Conservation (phyloP, 2,329 filamentous ascomycete genomes). For the Chaetomiaceae sp. region DNA sequence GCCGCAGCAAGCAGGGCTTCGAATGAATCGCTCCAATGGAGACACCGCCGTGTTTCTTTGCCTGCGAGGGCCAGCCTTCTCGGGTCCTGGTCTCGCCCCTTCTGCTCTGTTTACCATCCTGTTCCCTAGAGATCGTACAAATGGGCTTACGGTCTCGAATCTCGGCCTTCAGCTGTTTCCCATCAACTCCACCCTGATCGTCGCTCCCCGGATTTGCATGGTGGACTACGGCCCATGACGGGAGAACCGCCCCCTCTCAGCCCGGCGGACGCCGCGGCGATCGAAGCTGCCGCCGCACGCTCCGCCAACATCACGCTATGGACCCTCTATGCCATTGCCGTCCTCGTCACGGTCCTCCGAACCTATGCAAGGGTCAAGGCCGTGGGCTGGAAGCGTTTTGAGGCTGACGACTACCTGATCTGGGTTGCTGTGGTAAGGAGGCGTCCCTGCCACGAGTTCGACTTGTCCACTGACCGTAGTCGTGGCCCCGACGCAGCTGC, state of each 20-base stretch:
- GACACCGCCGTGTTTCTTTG: no score
- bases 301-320: slow-evolving; percentile 34
- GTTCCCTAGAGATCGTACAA: no score
- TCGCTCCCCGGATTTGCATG: background rate
- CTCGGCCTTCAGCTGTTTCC: no score
- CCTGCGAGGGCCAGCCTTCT: no score
- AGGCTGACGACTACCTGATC: slow-evolving; percentile 36
- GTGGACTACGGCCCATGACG: background rate
- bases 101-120: no score
- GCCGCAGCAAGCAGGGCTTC: no score
- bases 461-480: background rate
- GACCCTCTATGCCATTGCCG: slow-evolving; percentile 34
- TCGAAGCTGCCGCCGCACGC: slow-evolving; percentile 25
- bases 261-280: slow-evolving; percentile 18
- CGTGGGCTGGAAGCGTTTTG: slow-evolving; percentile 31
- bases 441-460: no score
- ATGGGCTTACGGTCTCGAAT: no score
- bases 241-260: background rate
- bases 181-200: no score
- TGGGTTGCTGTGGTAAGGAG: slow-evolving; percentile 34
- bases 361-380: slow-evolving; percentile 34
- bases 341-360: slow-evolving; percentile 34
- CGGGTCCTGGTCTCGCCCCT: no score
- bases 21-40: no score
- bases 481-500: slow-evolving; percentile 33